Conservation (phyloP, 2,329 filamentous ascomycete species). For the Xylaria sp. region DNA sequence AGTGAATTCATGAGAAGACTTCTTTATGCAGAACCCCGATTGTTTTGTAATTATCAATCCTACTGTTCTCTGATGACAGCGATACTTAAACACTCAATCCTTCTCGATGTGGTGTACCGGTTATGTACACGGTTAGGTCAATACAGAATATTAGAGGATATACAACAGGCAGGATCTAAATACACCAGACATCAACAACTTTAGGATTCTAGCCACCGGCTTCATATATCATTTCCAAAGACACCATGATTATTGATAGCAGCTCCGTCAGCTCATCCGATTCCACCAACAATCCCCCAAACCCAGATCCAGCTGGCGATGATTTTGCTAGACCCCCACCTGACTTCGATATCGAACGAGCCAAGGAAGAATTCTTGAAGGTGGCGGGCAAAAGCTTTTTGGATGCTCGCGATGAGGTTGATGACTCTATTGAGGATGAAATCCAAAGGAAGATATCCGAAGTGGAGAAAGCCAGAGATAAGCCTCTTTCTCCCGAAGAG, state of each 20-base stretch:
- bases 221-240: neutral
- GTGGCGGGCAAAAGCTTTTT: conserved; percentile 4
- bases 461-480: conserved; percentile 8
- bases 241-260: neutral
- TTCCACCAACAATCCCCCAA: neutral
- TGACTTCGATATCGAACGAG: conserved; percentile 21
- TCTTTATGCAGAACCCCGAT: neutral
- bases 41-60: neutral
- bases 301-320: neutral
- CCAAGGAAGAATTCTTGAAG: conserved; percentile 1
- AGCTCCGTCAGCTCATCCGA: neutral
- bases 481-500: conserved; percentile 17
- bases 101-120: neutral
- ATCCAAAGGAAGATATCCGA: conserved; percentile 18
- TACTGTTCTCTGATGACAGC: neutral
- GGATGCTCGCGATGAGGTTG: conserved; percentile 5
- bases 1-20: neutral
- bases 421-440: conserved; percentile 29
- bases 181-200: neutral
- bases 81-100: conserved; percentile 2
- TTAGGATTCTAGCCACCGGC: neutral
- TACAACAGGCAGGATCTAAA: neutral
- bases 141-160: neutral
- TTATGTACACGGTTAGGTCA: neutral
- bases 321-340: conserved; percentile 24